Evolutionary conservation across 1,284 basidiomycete genomes (phyloP), one percentile per base, ranked within the genome.

Genomic region (Singerocomus inundabilis): DNA sequence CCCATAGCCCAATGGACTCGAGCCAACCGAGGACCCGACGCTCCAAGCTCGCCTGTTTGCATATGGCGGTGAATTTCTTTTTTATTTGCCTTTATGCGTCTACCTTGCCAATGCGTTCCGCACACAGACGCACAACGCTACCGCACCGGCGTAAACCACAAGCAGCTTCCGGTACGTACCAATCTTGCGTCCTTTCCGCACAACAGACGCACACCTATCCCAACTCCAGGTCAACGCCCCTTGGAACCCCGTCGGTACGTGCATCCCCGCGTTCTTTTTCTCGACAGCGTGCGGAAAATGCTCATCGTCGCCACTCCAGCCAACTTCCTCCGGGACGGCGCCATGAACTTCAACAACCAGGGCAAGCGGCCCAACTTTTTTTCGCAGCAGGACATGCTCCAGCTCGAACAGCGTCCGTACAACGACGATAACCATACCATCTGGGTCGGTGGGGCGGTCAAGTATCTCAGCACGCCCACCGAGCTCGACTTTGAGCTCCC

Each of bases 21-120:
- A 71, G 54, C 63, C 72, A 5, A 60, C 60, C 1, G 63, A 66
- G 36, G 74, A 76, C 54, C 74, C 72, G 0, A 68, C 70, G 13
- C 67, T 75, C 31, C 73, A 75, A 57, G 63, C 68, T 15, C 71
- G 72, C 39, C 62, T 75, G 13, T 75, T 74, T 58, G 66, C 71
- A 10, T 75, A 75, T 3, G 55, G 42, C 16, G 57, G 58, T 59
- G 6, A 33, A 48, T n/a, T n/a, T n/a, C n/a, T n/a, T n/a, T n/a
- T n/a, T n/a, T n/a, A n/a, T n/a, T n/a, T n/a, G n/a, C n/a, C n/a
- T n/a, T n/a, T n/a, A n/a, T n/a, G 5, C 6, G 10, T 38, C 4
- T 42, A 15, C 2, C 21, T 24, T 18, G 28, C 6, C 9, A 10
- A 36, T 29, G 7, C 13, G 39, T 41, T 41, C 12, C 8, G n/a